Base-by-base conservation (phyloP, 352 stramenopile species). In the Pythium sukuiense region DNA sequence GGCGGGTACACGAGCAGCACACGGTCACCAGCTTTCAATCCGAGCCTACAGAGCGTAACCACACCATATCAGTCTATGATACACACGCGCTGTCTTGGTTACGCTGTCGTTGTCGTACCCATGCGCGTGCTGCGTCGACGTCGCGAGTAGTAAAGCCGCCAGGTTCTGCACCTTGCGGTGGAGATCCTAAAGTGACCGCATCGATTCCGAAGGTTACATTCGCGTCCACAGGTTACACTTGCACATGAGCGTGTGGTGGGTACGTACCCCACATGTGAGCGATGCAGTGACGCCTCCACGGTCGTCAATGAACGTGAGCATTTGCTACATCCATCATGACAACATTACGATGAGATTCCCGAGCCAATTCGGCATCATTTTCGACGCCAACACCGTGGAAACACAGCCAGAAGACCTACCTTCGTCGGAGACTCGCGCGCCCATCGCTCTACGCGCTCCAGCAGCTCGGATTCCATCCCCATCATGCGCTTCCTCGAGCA, bases 1-100 rank as follows among this genome's bases (percentile, higher is more conserved):
- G 98, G 98, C 30, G 97, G 95, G 70, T 99, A 99, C 30, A 99
- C 96, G 26, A 99, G 83, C 39, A 99, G 72, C 20, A 97, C 92
- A 37, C 83, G 85, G 48, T 96, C 85, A 11, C 87, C 92, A 24
- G 74, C 64, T 49, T 85, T 77, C 14, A 94, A 50, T 1, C 78
- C 80, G 35, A 93, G 59, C 37, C 87, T 93, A 60, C 24, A 20
- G 12, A 56, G 35, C 1, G 0, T 8, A 2, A 2, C 30, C 7
- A 43, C 32, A 39, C 29, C 1, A 27, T 0, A 27, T 39, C 0
- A 52, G 12, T 9, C 49, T 46, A 12, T 16, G 18, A 32, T 64
- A 18, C 9, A 11, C 11, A 16, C 14, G 39, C 13, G 24, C 5
- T 48, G 39, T 1, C 8, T 24, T n/a, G 14, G 39, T 48, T 48